These are phyloP conservation scores for Boletales sp. DNA, from an alignment of 768 basidiomycete species.

Conservation along the genomic window DNA sequence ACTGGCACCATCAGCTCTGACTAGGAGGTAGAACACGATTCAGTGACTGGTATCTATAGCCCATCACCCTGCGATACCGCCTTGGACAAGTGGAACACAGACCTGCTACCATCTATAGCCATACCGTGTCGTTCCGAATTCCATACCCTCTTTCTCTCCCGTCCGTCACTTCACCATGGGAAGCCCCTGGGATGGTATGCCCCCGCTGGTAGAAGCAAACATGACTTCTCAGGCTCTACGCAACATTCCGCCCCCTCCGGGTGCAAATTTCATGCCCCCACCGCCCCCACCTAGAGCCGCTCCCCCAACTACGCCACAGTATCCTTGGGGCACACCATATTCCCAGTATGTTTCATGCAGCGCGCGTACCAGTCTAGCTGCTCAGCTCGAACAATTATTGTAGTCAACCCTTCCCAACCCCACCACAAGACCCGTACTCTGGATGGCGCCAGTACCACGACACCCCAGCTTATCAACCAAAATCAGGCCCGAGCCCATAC, in stretches of 20 bases:
- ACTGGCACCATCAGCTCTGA: no score
- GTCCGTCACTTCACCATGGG: conserved; percentile 12
- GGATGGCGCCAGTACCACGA: conserved; percentile 4
- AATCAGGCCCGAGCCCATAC: conserved; percentile 28
- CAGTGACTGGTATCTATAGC: no score
- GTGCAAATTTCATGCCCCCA: conserved; percentile 14
- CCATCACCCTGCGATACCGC: no score
- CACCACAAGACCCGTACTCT: conserved; percentile 12
- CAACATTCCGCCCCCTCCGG: conserved; percentile 24
- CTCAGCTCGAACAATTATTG: conserved; percentile 1
- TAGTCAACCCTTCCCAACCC: conserved; percentile 7
- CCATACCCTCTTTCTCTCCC: not conserved
- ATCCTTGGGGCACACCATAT: conserved; percentile 15
- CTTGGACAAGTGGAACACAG: no score
- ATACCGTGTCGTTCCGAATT: conserved; percentile 17
- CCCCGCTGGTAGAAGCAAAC: conserved; percentile 21
- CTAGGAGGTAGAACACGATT: no score
- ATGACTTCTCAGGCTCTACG: not conserved
- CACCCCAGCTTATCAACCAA: conserved; percentile 9
- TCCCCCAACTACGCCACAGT: conserved; percentile 4
- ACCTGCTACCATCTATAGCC: conserved; percentile 4
- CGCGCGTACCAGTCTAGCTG: not conserved
- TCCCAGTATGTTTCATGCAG: conserved; percentile 10
- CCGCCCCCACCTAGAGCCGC: conserved; percentile 12
- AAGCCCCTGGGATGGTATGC: conserved; percentile 23